phyloP scores from a whole-genome alignment of 805 yeast genomes.

The Monosporozyma unispora region DNA sequence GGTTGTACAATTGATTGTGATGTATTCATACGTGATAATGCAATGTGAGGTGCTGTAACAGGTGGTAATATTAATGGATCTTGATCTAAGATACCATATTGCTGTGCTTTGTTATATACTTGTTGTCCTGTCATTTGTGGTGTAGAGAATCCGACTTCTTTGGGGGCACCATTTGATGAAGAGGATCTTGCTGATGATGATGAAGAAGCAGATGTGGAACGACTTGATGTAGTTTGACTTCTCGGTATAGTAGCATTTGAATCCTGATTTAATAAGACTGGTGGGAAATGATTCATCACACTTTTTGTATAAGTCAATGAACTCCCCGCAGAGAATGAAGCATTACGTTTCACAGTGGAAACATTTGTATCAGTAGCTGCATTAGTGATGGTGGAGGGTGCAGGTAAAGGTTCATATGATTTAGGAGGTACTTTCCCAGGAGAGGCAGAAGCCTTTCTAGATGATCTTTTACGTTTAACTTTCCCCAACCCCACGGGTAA shows the following conservation, averaged over 20 bases:
- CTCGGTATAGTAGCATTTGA: neutral
- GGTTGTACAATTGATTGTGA: neutral
- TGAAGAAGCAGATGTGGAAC: neutral
- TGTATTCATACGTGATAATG: neutral
- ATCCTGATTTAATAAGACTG: neutral
- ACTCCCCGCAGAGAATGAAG: constrained; percentile 35
- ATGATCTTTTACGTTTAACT: neutral
- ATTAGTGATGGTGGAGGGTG: too few relatives aligned
- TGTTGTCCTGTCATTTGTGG: constrained; percentile 58
- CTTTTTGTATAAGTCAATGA: constrained; percentile 26
- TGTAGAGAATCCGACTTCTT: constrained; percentile 61
- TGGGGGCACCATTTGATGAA: neutral
- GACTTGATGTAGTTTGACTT: neutral
- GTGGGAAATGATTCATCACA: neutral
- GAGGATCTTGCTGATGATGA: constrained; percentile 1
- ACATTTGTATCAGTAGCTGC: neutral
- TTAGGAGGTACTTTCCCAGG: too few relatives aligned
- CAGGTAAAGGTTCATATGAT: too few relatives aligned
- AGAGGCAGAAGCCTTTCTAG: neutral
- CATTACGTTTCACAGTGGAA: constrained; percentile 26
- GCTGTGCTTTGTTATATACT: constrained; percentile 24
- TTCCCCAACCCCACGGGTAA: constrained; percentile 27
- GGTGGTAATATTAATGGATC: constrained; percentile 21
- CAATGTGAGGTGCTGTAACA: neutral
- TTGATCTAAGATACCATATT: constrained; percentile 18